Evolutionary conservation across 2,329 filamentous ascomycete genomes (phyloP).

Genomic region (Aspergillus fischeri): DNA sequence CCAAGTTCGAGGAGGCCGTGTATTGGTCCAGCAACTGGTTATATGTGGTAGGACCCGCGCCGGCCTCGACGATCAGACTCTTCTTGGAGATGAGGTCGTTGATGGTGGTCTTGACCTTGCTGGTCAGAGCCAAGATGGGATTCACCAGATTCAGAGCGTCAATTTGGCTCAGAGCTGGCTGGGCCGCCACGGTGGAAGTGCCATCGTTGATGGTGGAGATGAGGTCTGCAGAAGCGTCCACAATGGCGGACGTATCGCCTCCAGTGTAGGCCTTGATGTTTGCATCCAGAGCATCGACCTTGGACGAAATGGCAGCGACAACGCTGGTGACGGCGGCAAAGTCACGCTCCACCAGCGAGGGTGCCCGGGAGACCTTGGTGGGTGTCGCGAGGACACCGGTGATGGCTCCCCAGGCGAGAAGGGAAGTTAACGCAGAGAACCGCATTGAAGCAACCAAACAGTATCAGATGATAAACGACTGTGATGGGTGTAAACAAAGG

Average conservation of each 20-base stretch:
- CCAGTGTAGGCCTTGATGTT: conserved; percentile 20
- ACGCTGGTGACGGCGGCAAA: conserved; percentile 11
- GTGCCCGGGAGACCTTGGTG: conserved; percentile 2
- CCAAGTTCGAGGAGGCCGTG: background rate
- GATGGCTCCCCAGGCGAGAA: conserved; percentile 10
- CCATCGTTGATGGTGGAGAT: conserved; percentile 18
- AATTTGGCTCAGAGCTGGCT: conserved; percentile 12
- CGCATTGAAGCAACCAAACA: background rate
- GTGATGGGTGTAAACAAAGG: background rate
- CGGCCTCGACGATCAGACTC: background rate
- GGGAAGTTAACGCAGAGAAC: conserved; percentile 1
- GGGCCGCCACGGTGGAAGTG: conserved; percentile 11
- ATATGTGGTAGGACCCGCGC: background rate
- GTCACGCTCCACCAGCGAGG: conserved; percentile 12
- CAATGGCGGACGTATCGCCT: conserved; percentile 10
- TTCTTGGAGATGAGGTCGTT: background rate
- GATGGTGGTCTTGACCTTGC: conserved; percentile 14
- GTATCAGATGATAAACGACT: background rate
- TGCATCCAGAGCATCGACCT: conserved; percentile 14
- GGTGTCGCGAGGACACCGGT: conserved; percentile 10
- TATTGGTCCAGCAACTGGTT: background rate
- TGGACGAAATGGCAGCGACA: conserved; percentile 8
- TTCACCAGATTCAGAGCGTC: conserved; percentile 19
- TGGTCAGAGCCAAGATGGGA: conserved; percentile 17
- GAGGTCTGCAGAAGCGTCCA: conserved; percentile 13